Conservation (phyloP, 2,329 filamentous ascomycete species). For the Macrophomina pseudophaseolina region DNA sequence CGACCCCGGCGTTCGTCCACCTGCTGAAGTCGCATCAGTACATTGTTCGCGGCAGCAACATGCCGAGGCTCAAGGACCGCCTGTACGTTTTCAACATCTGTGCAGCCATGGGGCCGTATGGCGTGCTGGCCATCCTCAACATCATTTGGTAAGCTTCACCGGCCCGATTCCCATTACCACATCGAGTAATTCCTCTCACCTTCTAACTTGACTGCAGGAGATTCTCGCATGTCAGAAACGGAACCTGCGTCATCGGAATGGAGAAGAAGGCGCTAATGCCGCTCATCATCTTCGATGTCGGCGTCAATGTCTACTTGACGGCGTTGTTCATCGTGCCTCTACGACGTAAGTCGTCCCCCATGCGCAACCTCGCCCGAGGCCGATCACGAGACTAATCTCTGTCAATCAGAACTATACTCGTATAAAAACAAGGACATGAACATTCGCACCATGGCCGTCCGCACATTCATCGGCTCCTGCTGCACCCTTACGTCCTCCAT, state of each 20-base stretch:
- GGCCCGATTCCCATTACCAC: neutral
- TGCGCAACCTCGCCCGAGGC: neutral
- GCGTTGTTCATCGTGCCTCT: slow-evolving; percentile 67
- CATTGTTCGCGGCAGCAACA: slow-evolving; percentile 14
- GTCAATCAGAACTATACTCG: slow-evolving; percentile 2
- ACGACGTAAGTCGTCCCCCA: slow-evolving; percentile 36
- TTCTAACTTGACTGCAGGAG: neutral
- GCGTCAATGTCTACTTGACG: slow-evolving; percentile 68
- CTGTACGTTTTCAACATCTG: slow-evolving; percentile 11
- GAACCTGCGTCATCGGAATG: slow-evolving; percentile 65
- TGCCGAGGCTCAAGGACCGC: neutral
- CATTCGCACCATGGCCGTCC: slow-evolving; percentile 16
- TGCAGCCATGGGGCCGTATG: slow-evolving; percentile 1
- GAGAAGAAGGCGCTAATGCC: slow-evolving; percentile 63
- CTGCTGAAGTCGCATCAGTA: neutral
- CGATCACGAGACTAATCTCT: neutral
- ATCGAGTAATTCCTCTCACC: neutral
- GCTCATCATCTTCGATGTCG: slow-evolving; percentile 64
- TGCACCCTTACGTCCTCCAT: slow-evolving; percentile 1
- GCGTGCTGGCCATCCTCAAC: slow-evolving; percentile 14
- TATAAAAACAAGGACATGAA: neutral
- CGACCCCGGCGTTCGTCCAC: neutral
- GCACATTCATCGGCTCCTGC: slow-evolving; percentile 19
- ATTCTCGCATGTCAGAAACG: slow-evolving; percentile 7
- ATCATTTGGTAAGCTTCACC: neutral